Percentiles rank a stretch among this genome's conserved stretches.
Evolutionary conservation across 768 basidiomycete genomes (phyloP).

Genomic region (Suillus sp.): DNA sequence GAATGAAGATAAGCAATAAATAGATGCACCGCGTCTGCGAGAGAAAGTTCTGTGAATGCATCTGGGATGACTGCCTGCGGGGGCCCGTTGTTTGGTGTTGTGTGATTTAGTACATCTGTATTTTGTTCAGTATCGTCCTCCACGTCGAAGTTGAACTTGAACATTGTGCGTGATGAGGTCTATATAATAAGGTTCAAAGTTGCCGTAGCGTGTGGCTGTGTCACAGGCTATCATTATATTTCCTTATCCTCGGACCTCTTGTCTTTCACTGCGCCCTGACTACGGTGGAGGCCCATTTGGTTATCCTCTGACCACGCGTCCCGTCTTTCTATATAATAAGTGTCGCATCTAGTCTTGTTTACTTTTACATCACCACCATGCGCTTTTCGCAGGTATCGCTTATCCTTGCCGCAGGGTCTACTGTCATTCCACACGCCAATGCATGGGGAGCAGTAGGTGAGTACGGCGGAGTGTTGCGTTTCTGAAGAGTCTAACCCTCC

Average conservation of each 20-base stretch:
- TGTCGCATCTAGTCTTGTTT: neutral
- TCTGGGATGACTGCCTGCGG: slow-evolving; percentile 12
- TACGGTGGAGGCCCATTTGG: neutral
- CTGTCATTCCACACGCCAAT: slow-evolving; percentile 27
- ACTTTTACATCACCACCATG: slow-evolving; percentile 22
- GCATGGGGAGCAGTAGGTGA: slow-evolving; percentile 47
- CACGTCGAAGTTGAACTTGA: slow-evolving; percentile 59
- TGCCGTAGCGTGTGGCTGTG: neutral
- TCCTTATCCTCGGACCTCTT: slow-evolving; percentile 3
- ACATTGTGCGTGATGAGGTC: slow-evolving; percentile 35
- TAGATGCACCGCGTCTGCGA: slow-evolving; percentile 35
- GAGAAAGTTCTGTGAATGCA: slow-evolving; percentile 32
- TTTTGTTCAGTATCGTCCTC: slow-evolving; percentile 31
- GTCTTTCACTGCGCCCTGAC: neutral
- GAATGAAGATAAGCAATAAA: neutral
- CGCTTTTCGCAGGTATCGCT: slow-evolving; percentile 18
- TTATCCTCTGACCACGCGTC: neutral
- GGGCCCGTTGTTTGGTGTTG: slow-evolving; percentile 11
- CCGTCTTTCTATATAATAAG: neutral
- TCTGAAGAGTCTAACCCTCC: slow-evolving; percentile 5
- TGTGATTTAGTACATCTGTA: slow-evolving; percentile 14
- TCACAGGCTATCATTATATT: neutral
- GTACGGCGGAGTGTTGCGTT: neutral
- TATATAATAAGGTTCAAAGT: neutral
- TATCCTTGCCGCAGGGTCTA: slow-evolving; percentile 19